Evolutionary conservation across 1,284 basidiomycete species (phyloP).

Genomic region (Stereum hirsutum): DNA sequence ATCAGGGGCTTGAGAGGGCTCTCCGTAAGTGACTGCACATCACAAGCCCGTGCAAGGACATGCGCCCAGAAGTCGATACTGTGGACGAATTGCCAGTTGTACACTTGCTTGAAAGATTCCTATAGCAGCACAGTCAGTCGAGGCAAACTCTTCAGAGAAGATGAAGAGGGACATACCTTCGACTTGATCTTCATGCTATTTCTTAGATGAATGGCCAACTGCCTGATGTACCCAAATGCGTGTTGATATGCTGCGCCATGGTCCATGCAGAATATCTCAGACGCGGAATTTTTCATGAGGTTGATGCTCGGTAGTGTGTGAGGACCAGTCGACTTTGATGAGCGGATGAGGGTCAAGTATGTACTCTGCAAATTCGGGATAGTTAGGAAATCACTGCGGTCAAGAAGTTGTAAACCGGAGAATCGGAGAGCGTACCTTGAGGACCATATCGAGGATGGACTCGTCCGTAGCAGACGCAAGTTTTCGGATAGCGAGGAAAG

Average conservation of each 20-base stretch:
- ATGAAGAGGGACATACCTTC: slow-evolving; percentile 40
- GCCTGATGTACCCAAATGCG: slow-evolving; percentile 94
- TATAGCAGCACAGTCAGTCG: slow-evolving; percentile 20
- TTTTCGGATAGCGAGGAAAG: slow-evolving; percentile 82
- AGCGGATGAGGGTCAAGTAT: slow-evolving; percentile 79
- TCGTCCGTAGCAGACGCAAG: slow-evolving; percentile 78
- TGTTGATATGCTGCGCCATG: slow-evolving; percentile 82
- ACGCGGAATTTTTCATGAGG: slow-evolving; percentile 97
- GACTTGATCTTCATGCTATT: slow-evolving; percentile 86
- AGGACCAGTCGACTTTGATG: slow-evolving; percentile 74
- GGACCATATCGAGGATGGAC: slow-evolving; percentile 75
- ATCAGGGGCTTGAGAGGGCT: slow-evolving; percentile 84
- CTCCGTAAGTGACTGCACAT: slow-evolving; percentile 50
- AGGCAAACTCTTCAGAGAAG: background rate
- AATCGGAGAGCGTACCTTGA: slow-evolving; percentile 54
- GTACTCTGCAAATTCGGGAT: too few relatives aligned
- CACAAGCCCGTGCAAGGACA: slow-evolving; percentile 79
- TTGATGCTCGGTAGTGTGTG: slow-evolving; percentile 93
- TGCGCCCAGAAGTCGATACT: slow-evolving; percentile 95
- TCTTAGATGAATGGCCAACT: slow-evolving; percentile 89
- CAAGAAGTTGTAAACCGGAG: background rate
- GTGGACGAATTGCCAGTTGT: slow-evolving; percentile 99
- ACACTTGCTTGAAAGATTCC: slow-evolving; percentile 87
- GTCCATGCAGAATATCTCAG: slow-evolving; percentile 82
- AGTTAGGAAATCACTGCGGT: background rate